Evolutionary conservation across 2,329 filamentous ascomycete species (phyloP).

Genomic region (Myriosclerotinia duriaeana): DNA sequence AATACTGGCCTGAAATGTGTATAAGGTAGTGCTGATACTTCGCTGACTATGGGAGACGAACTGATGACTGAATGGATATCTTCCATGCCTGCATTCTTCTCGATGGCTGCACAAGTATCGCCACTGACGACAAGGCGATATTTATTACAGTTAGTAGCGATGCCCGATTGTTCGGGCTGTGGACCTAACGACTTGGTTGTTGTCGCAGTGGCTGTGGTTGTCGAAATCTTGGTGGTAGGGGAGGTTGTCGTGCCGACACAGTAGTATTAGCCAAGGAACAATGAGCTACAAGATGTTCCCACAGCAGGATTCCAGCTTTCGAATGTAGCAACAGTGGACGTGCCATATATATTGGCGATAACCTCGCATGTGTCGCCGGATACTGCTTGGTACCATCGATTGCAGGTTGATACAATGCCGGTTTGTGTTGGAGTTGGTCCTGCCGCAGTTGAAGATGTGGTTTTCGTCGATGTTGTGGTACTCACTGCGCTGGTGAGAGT

Average conservation of each 20-base stretch:
- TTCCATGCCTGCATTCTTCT: constrained; percentile 3
- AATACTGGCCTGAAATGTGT: too few species aligned
- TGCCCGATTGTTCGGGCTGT: constrained; percentile 37
- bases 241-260: not conserved
- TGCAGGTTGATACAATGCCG: constrained; percentile 35
- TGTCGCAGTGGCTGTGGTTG: constrained; percentile 14
- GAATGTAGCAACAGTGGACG: constrained; percentile 33
- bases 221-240: not conserved
- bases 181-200: constrained; percentile 25
- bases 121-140: constrained; percentile 24
- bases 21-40: too few species aligned
- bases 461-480: constrained; percentile 21
- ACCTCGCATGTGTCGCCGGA: not conserved
- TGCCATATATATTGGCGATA: constrained; percentile 17
- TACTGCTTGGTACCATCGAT: constrained; percentile 30
- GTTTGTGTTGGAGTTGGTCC: constrained; percentile 38
- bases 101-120: constrained; percentile 21
- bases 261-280: not conserved
- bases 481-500: not conserved
- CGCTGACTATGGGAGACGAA: too few species aligned
- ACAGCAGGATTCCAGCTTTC: constrained; percentile 41
- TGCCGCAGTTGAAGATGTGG: constrained; percentile 18
- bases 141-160: constrained; percentile 35
- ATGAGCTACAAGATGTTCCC: constrained; percentile 16
- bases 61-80: too few species aligned